A percentile compares a stretch with the other conserved stretches of the same genome.
phyloP scores from a whole-genome alignment of 805 yeast genomes.

The Barnettozyma populi region DNA sequence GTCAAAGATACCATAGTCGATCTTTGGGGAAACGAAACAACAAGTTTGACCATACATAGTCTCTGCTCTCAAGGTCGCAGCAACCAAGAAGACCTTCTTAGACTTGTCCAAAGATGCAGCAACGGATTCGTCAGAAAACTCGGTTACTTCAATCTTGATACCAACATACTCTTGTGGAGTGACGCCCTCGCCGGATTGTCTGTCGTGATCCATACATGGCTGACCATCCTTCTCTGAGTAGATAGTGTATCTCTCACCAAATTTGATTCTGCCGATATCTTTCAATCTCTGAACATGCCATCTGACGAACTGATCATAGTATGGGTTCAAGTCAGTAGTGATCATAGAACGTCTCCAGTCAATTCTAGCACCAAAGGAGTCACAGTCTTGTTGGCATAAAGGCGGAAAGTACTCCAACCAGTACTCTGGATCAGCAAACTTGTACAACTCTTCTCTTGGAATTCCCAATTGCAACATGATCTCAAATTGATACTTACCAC shows the following conservation, averaged over 20 bases:
- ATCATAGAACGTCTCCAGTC: slow-evolving; percentile 98
- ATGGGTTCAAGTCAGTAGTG: slow-evolving; percentile 93
- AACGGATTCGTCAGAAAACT: slow-evolving; percentile 44
- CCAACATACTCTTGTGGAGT: slow-evolving; percentile 95
- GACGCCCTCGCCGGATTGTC: slow-evolving; percentile 95
- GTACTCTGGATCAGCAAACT: slow-evolving; percentile 86
- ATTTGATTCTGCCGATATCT: slow-evolving; percentile 85
- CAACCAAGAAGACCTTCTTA: slow-evolving; percentile 77
- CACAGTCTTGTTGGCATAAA: slow-evolving; percentile 74
- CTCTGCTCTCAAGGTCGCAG: slow-evolving; percentile 97
- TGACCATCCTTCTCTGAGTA: slow-evolving; percentile 98
- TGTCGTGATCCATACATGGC: slow-evolving; percentile 99
- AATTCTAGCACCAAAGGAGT: slow-evolving; percentile 81
- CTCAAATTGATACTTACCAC: slow-evolving; percentile 91
- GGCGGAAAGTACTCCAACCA: slow-evolving; percentile 95
- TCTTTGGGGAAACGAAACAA: slow-evolving; percentile 95
- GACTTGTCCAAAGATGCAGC: slow-evolving; percentile 33
- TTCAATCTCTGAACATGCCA: slow-evolving; percentile 94
- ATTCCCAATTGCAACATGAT: slow-evolving; percentile 95
- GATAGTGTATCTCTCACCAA: slow-evolving; percentile 96
- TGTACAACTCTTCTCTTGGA: slow-evolving; percentile 71
- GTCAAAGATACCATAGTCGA: slow-evolving; percentile 84
- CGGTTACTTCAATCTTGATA: slow-evolving; percentile 74
- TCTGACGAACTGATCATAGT: slow-evolving; percentile 89
- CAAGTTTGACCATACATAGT: slow-evolving; percentile 99